Conservation (phyloP, 345 rosid species). For the Dipteronia dyeriana region DNA sequence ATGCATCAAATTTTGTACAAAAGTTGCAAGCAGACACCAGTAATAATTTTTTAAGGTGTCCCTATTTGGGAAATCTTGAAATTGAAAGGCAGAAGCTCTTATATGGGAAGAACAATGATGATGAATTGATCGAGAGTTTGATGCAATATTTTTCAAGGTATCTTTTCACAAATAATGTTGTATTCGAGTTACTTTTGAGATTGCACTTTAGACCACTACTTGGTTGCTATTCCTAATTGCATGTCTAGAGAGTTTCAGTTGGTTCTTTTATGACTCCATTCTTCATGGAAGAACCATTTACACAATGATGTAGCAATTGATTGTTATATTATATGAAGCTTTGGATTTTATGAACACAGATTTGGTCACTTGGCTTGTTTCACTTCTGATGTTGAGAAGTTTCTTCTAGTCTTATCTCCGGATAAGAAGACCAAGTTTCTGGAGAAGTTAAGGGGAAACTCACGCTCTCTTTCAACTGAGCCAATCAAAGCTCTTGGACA, state of each 20-base stretch:
- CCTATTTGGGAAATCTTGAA: slow-evolving; percentile 78
- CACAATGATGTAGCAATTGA: not conserved
- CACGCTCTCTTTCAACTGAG: slow-evolving; percentile 32
- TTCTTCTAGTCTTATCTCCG: slow-evolving; percentile 65
- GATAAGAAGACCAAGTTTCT: slow-evolving; percentile 58
- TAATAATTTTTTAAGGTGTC: slow-evolving; percentile 60
- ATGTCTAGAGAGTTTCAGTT: not conserved
- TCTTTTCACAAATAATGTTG: not conserved
- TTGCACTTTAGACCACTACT: slow-evolving; percentile 2
- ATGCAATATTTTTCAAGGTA: slow-evolving; percentile 76
- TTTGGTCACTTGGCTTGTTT: slow-evolving; percentile 95
- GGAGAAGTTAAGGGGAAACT: slow-evolving; percentile 49
- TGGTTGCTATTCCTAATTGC: not conserved
- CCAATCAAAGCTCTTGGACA: slow-evolving; percentile 76
- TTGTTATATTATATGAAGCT: slow-evolving; percentile 15
- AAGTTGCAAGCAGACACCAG: slow-evolving; percentile 58
- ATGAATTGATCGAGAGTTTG: slow-evolving; percentile 58
- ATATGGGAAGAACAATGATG: slow-evolving; percentile 63
- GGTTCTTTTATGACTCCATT: not conserved
- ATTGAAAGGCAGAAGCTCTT: slow-evolving; percentile 77
- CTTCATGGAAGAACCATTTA: not conserved
- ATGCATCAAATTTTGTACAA: slow-evolving; percentile 62
- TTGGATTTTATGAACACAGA: slow-evolving; percentile 46
- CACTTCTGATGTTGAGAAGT: slow-evolving; percentile 74
- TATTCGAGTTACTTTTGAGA: slow-evolving; percentile 6